Conservation (phyloP, 768 basidiomycete genomes). For the Tricholoma sp. region DNA sequence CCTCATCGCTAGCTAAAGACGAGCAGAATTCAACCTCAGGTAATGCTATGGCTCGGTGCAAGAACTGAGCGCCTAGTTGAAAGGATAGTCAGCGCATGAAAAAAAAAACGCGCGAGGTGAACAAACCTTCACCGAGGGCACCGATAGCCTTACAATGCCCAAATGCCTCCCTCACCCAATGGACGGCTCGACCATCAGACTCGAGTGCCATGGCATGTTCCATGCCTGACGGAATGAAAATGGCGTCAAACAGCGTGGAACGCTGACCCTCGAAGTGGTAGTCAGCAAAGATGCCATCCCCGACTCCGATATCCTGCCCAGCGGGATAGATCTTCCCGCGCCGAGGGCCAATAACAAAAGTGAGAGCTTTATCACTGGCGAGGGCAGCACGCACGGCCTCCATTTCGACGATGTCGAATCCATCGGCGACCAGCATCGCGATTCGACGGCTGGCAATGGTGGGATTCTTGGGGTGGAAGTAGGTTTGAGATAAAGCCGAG, state of each 20-base stretch:
- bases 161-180: slow-evolving; percentile 82
- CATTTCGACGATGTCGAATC: slow-evolving; percentile 61
- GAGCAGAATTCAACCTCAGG: slow-evolving; percentile 40
- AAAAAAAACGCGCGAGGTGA: neutral
- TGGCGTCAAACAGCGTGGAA: slow-evolving; percentile 79
- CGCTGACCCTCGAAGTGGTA: slow-evolving; percentile 75
- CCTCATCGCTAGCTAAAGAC: slow-evolving; percentile 31
- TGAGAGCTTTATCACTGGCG: slow-evolving; percentile 46
- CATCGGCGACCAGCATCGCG: slow-evolving; percentile 72
- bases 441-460: slow-evolving; percentile 65
- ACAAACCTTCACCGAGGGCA: slow-evolving; percentile 61
- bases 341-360: slow-evolving; percentile 62
- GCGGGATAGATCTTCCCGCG: slow-evolving; percentile 46
- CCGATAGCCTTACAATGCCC: slow-evolving; percentile 83
- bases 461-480: slow-evolving; percentile 48
- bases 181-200: slow-evolving; percentile 65
- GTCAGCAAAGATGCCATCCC: slow-evolving; percentile 44
- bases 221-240: slow-evolving; percentile 71
- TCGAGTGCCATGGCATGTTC: slow-evolving; percentile 52
- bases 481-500: slow-evolving; percentile 52
- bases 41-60: slow-evolving; percentile 41
- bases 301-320: slow-evolving; percentile 19
- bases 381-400: slow-evolving; percentile 52
- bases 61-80: slow-evolving; percentile 40
- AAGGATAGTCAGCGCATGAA: neutral